These are phyloP conservation scores for Passiflora organensis DNA, from an alignment of 345 rosid species.

Conservation along the genomic window DNA sequence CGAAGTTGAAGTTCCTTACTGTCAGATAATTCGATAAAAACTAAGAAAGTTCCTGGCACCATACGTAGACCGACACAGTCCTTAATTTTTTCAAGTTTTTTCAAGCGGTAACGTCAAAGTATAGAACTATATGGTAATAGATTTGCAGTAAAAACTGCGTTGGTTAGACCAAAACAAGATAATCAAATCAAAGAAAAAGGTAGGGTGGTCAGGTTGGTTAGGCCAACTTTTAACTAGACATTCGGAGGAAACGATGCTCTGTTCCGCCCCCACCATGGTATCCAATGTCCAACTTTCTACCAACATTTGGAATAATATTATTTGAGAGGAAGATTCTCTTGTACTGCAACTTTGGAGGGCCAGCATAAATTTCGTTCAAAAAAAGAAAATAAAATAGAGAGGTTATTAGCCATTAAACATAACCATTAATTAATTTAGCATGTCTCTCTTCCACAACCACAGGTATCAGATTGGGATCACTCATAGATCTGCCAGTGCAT, in stretches of 20 bases:
- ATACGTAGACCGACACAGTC: too few relatives aligned
- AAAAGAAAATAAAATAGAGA: slow-evolving; percentile 9
- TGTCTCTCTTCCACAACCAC: slow-evolving; percentile 11
- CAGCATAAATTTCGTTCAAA: not conserved
- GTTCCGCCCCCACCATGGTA: slow-evolving; percentile 42
- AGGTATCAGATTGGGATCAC: slow-evolving; percentile 12
- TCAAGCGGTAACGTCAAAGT: not conserved
- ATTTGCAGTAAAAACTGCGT: slow-evolving; percentile 18
- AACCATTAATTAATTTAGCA: slow-evolving; percentile 18
- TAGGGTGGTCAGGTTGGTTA: slow-evolving; percentile 3
- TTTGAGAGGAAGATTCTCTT: slow-evolving; percentile 37
- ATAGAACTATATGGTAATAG: not conserved
- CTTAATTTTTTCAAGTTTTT: not conserved
- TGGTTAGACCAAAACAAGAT: slow-evolving; percentile 15
- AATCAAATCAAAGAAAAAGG: slow-evolving; percentile 6
- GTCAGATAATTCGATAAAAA: too few relatives aligned
- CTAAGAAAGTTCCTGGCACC: too few relatives aligned
- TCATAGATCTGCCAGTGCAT: slow-evolving; percentile 14
- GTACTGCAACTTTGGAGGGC: slow-evolving; percentile 28
- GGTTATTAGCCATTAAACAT: not conserved
- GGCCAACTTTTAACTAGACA: slow-evolving; percentile 20
- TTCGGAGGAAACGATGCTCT: slow-evolving; percentile 20
- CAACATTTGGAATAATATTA: slow-evolving; percentile 51
- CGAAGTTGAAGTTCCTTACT: too few relatives aligned
- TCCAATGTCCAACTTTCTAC: slow-evolving; percentile 36